Conservation (phyloP, 2,329 filamentous ascomycete genomes). For the Ophiostoma sp. region DNA sequence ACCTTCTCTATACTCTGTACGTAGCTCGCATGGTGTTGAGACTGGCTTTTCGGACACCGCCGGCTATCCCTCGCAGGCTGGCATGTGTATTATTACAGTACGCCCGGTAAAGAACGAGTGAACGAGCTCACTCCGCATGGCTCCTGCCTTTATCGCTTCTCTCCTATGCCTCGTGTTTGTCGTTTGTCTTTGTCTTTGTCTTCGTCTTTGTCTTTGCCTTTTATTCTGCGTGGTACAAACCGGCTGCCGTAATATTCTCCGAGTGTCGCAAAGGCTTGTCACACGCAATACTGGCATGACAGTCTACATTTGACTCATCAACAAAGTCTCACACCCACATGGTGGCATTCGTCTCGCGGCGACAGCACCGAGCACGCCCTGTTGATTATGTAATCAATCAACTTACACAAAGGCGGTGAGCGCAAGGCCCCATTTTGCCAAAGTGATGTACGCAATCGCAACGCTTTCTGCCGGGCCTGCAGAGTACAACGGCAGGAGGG, state of each 20-base stretch:
- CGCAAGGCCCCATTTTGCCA: background rate
- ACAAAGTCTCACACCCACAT: background rate
- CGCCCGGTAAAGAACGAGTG: background rate
- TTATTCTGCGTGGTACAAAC: background rate
- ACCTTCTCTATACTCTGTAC: background rate
- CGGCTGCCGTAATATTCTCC: background rate
- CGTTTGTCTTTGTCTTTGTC: too few species aligned
- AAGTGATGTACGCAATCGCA: background rate
- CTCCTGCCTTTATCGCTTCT: background rate
- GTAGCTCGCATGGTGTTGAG: background rate
- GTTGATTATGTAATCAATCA: background rate
- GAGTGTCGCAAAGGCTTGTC: background rate
- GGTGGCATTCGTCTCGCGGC: background rate
- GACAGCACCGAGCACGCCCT: background rate
- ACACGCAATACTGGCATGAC: background rate
- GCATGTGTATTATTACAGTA: background rate
- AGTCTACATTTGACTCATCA: background rate
- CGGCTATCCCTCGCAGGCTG: background rate
- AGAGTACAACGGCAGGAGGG: background rate
- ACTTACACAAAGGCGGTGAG: slow-evolving; percentile 13
- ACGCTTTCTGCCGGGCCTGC: slow-evolving; percentile 10
- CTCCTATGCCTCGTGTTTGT: background rate
- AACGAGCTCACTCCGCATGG: background rate
- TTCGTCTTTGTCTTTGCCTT: background rate
- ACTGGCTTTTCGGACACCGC: background rate